Percentiles rank a stretch among this genome's conserved stretches.
These are phyloP conservation scores for Globisporangium rhizosaccharum DNA, from an alignment of 352 stramenopile species.

Conservation along the genomic window DNA sequence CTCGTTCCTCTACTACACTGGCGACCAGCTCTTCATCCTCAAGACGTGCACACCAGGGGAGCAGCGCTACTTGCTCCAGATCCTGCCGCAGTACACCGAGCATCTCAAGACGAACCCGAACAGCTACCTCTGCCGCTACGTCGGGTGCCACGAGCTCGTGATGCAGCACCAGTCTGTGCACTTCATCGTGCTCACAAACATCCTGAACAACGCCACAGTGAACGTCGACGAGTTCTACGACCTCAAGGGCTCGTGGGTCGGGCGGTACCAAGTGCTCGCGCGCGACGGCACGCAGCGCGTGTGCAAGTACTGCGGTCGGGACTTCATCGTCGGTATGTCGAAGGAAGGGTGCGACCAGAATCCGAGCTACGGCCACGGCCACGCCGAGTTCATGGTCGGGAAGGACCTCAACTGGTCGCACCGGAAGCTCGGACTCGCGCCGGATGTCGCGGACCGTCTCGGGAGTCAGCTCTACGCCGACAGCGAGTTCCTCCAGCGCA, in stretches of 20 bases:
- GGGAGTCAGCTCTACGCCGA: conserved; percentile 87
- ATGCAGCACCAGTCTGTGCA: conserved; percentile 82
- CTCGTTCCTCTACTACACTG: conserved; percentile 88
- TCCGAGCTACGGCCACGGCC: conserved; percentile 48
- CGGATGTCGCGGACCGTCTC: conserved; percentile 66
- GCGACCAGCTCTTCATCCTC: conserved; percentile 85
- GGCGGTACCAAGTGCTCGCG: conserved; percentile 58
- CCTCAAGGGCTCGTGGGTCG: conserved; percentile 89
- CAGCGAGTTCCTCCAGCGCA: conserved; percentile 90
- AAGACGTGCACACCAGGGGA: conserved; percentile 85
- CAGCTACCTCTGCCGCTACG: conserved; percentile 84
- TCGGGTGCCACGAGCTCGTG: conserved; percentile 85
- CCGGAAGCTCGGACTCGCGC: conserved; percentile 60
- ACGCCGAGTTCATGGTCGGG: conserved; percentile 73
- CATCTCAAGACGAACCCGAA: conserved; percentile 79
- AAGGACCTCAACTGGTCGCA: conserved; percentile 88
- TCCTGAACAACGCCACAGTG: conserved; percentile 80
- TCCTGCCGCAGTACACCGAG: conserved; percentile 84
- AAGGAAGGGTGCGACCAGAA: conserved; percentile 72
- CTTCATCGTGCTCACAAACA: conserved; percentile 88
- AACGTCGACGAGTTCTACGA: conserved; percentile 89
- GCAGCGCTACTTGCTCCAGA: conserved; percentile 80
- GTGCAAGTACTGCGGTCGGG: conserved; percentile 84
- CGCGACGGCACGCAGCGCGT: conserved; percentile 65
- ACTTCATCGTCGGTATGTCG: conserved; percentile 85